Conservation (phyloP, 306 rosid species). For the Crotalaria pallida region DNA sequence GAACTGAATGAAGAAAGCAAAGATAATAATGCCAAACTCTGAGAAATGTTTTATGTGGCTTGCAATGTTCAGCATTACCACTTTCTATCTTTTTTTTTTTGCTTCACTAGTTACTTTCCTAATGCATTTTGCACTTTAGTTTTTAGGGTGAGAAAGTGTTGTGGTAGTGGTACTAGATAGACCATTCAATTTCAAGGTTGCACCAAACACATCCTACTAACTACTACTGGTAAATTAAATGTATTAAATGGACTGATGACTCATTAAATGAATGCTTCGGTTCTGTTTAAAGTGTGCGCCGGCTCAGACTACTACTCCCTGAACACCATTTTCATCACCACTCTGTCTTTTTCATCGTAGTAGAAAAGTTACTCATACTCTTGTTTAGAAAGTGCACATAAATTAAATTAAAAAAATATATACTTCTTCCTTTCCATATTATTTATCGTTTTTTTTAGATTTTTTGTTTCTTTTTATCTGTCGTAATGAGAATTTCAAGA, state of each 20-base stretch:
- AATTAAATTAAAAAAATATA: too few relatives aligned
- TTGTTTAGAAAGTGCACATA: too few relatives aligned
- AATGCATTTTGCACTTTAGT: conserved; percentile 2
- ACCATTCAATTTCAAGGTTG: conserved; percentile 39
- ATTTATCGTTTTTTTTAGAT: too few relatives aligned
- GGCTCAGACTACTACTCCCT: too few relatives aligned
- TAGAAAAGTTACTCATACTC: too few relatives aligned
- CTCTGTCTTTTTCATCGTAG: too few relatives aligned
- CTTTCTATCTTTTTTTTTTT: conserved; percentile 15
- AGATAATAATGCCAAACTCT: conserved; percentile 34
- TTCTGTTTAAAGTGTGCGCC: background rate
- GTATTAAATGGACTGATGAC: conserved; percentile 21
- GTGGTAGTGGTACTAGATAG: background rate
- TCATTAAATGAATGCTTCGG: conserved; percentile 12
- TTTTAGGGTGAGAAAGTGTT: conserved; percentile 32
- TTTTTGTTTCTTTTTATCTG: too few relatives aligned
- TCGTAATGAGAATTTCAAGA: too few relatives aligned
- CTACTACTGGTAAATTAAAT: too few relatives aligned
- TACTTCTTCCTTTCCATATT: too few relatives aligned
- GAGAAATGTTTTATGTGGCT: conserved; percentile 26
- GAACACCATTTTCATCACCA: too few relatives aligned
- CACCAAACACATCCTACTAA: conserved; percentile 18
- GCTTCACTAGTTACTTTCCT: conserved; percentile 12
- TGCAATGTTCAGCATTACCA: conserved; percentile 8
- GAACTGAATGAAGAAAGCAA: too few relatives aligned